phyloP scores from a whole-genome alignment of 2,329 filamentous ascomycete species.

The Talaromyces verruculosus region DNA sequence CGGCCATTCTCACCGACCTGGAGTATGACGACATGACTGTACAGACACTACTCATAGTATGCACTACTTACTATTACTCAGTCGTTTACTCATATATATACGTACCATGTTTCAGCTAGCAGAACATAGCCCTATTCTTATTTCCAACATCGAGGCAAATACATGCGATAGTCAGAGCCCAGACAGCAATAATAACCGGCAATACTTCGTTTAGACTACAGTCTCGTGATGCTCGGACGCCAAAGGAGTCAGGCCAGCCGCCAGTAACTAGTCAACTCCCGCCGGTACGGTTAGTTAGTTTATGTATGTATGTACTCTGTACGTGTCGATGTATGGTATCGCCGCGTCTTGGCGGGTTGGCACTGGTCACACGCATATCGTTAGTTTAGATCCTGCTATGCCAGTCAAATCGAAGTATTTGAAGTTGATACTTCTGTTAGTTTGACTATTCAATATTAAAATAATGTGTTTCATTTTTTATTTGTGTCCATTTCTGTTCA shows the following conservation, averaged over 20 bases:
- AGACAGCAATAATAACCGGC: background rate
- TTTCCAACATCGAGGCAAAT: background rate
- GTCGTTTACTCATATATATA: background rate
- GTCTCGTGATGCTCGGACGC: slow-evolving; percentile 1
- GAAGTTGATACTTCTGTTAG: background rate
- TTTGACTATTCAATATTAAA: background rate
- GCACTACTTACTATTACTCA: too few species aligned
- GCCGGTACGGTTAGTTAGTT: background rate
- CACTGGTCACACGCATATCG: background rate
- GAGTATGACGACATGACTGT: background rate
- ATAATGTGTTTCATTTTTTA: background rate
- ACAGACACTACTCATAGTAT: too few species aligned
- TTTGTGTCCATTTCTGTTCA: background rate
- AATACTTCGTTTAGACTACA: background rate
- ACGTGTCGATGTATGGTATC: background rate
- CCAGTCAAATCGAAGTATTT: background rate
- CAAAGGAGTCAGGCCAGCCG: background rate
- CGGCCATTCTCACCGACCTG: background rate
- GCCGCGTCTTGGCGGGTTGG: background rate
- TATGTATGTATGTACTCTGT: background rate
- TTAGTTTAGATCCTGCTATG: background rate
- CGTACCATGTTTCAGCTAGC: background rate
- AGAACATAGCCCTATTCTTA: background rate
- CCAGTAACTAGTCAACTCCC: background rate
- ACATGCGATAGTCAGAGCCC: too few species aligned